Base-by-base conservation (phyloP, 2,329 filamentous ascomycete genomes). In the Arachnopeziza araneosa region DNA sequence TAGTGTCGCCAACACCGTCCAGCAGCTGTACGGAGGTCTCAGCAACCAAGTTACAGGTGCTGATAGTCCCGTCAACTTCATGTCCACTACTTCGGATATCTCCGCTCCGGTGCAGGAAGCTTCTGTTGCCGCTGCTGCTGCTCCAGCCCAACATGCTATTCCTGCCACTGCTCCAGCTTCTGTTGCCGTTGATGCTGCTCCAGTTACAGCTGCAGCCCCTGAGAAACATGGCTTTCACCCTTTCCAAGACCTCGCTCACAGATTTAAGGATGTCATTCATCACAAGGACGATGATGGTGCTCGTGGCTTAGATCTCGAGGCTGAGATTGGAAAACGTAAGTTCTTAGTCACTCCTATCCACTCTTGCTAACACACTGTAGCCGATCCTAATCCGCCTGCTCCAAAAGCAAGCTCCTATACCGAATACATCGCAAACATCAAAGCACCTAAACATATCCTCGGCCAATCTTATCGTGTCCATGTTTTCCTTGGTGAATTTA, bases 381-480 rank as follows among this genome's bases (percentile, higher is more conserved):
- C 21, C 50, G 21, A 52, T 23, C 50, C 21, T 22, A 4, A 52
- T 12, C 8, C 50, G 9, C 50, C 48, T n/a, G 36, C 49, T 26
- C 57, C 57, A 32, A 50, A 57, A 17, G n/a, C 50, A 24, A 55
- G 22, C 14, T 55, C 65, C 24, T 73, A 73, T 60, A 66, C 63
- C 1, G 70, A 75, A 64, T 76, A 73, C 59, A 71, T 75, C 24
- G 67, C 66, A 32, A 74, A 75, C 55, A 63, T 76, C 56, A 71
- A 70, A 56, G 69, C 71, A 30, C 64, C 69, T 23, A 75, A 74
- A 59, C 70, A 74, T 55, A 66, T 69, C 19, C 68, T 75, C 36
- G 63, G 64, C 1, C 70, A 71, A 60, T 71, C 71, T 1, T 75
- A 73, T 66, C 70, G 68, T 49, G 69, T 76, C 21, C 69, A 73